phyloP scores from a whole-genome alignment of 140 eudicot genomes.

The Cichorium intybus region DNA sequence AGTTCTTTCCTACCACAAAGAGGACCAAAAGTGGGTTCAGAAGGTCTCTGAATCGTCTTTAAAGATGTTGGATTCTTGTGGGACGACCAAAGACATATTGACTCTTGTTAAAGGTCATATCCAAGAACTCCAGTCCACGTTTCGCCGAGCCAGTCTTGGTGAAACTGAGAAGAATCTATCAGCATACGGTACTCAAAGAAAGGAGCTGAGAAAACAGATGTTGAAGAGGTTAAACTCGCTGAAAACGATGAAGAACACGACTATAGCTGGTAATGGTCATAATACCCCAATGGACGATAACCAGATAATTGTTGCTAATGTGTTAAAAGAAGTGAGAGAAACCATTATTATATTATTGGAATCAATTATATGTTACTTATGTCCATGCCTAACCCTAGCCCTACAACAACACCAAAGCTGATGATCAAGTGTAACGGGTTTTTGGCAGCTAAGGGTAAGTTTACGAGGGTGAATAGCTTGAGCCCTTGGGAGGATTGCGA shows the following conservation, averaged over 20 bases:
- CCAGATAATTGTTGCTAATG: slow-evolving; percentile 51
- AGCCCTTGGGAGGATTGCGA: slow-evolving; percentile 72
- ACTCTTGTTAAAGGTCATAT: slow-evolving; percentile 61
- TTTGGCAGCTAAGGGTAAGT: slow-evolving; percentile 34
- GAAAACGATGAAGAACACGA: slow-evolving; percentile 38
- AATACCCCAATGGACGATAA: slow-evolving; percentile 33
- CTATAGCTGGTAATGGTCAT: slow-evolving; percentile 10
- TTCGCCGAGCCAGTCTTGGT: slow-evolving; percentile 47
- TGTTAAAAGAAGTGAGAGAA: slow-evolving; percentile 63
- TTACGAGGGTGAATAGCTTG: slow-evolving; percentile 50
- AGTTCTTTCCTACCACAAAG: slow-evolving; percentile 34
- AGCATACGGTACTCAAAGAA: slow-evolving; percentile 39
- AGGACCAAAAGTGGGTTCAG: slow-evolving; percentile 43
- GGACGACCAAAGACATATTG: slow-evolving; percentile 58
- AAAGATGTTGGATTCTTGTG: slow-evolving; percentile 67
- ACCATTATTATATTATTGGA: slow-evolving; percentile 50
- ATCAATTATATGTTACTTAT: slow-evolving; percentile 55
- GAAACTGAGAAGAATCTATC: slow-evolving; percentile 43
- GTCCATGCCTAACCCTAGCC: slow-evolving; percentile 62
- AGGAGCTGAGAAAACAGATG: slow-evolving; percentile 63
- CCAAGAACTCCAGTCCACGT: slow-evolving; percentile 58
- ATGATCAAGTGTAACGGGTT: slow-evolving; percentile 30
- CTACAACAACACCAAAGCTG: slow-evolving; percentile 4
- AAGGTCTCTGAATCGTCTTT: slow-evolving; percentile 67
- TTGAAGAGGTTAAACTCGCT: slow-evolving; percentile 38